These are phyloP conservation scores for Candida buenavistaensis DNA, from an alignment of 1,139 yeast species.

Conservation along the genomic window DNA sequence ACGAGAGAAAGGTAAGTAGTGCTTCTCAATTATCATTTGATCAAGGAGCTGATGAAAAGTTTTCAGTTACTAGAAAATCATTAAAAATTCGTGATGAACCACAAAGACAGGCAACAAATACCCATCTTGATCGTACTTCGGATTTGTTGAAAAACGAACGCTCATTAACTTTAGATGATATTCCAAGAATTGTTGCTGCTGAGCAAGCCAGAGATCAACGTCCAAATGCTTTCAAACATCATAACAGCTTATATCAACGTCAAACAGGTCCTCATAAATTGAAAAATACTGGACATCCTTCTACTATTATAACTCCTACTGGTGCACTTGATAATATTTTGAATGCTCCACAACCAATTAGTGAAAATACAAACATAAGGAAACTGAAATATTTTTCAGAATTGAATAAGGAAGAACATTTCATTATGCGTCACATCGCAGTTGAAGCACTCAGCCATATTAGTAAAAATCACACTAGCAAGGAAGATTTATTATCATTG, in stretches of 20 bases:
- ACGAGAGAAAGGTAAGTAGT: constrained; percentile 10
- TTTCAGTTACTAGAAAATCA: constrained; percentile 29
- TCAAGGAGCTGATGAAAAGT: constrained; percentile 24
- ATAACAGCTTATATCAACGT: constrained; percentile 46
- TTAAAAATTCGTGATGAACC: constrained; percentile 50
- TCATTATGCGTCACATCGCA: constrained; percentile 66
- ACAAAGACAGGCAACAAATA: constrained; percentile 29
- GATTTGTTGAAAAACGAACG: constrained; percentile 77
- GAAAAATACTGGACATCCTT: constrained; percentile 12
- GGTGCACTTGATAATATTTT: constrained; percentile 14
- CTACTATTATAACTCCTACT: constrained; percentile 12
- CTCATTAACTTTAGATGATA: constrained; percentile 89
- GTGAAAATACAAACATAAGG: constrained; percentile 8
- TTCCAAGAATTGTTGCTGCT: constrained; percentile 94
- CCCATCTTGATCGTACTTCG: constrained; percentile 54
- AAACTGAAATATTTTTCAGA: constrained; percentile 67
- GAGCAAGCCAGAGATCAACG: constrained; percentile 94
- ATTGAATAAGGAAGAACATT: constrained; percentile 58
- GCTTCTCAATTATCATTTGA: constrained; percentile 19
- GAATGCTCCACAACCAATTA: constrained; percentile 8
- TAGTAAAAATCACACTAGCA: constrained; percentile 36
- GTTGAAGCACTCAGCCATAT: constrained; percentile 57
- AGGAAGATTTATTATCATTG: constrained; percentile 54
- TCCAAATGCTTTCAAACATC: constrained; percentile 81
- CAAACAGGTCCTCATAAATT: constrained; percentile 23